Evolutionary conservation across 352 stramenopile species (phyloP).

Genomic region (Phytophthora sojae): DNA sequence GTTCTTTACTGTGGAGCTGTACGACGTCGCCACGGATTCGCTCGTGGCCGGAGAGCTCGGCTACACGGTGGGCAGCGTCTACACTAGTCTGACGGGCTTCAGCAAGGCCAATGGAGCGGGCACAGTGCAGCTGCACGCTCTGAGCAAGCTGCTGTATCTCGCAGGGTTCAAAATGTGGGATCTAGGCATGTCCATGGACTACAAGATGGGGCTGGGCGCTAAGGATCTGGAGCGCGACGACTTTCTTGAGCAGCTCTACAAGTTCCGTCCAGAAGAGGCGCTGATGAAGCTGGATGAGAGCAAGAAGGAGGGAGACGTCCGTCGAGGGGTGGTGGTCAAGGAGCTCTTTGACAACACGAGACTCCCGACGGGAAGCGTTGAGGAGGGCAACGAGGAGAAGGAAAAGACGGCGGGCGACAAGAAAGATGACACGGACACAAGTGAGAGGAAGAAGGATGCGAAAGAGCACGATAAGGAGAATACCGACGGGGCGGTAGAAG

Average conservation of each 20-base stretch:
- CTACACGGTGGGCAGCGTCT: constrained; percentile 93
- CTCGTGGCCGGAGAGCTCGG: constrained; percentile 93
- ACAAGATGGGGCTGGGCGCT: constrained; percentile 86
- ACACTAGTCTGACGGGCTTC: constrained; percentile 91
- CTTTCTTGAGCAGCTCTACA: constrained; percentile 79
- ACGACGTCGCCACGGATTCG: constrained; percentile 74
- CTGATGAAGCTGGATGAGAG: constrained; percentile 52
- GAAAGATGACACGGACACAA: constrained; percentile 8
- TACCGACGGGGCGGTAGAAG: constrained; percentile 7
- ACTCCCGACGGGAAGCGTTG: constrained; percentile 16
- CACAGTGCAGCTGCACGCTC: constrained; percentile 87
- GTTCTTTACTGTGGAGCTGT: constrained; percentile 93
- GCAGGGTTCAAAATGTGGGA: constrained; percentile 88
- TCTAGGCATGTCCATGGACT: constrained; percentile 91
- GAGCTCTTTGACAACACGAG: constrained; percentile 62
- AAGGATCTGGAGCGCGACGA: constrained; percentile 72
- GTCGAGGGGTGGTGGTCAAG: constrained; percentile 56
- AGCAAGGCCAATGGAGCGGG: constrained; percentile 71
- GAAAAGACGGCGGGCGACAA: neutral
- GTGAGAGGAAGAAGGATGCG: constrained; percentile 12
- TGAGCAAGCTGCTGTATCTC: constrained; percentile 77
- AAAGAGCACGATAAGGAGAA: constrained; percentile 13
- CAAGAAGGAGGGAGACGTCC: constrained; percentile 47
- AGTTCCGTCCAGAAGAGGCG: constrained; percentile 60
- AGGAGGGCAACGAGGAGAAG: neutral